Evolutionary conservation across 108 stramenopile genomes (phyloP), one percentile per base, ranked within the genome.

Genomic region (Nitzschia palea): DNA sequence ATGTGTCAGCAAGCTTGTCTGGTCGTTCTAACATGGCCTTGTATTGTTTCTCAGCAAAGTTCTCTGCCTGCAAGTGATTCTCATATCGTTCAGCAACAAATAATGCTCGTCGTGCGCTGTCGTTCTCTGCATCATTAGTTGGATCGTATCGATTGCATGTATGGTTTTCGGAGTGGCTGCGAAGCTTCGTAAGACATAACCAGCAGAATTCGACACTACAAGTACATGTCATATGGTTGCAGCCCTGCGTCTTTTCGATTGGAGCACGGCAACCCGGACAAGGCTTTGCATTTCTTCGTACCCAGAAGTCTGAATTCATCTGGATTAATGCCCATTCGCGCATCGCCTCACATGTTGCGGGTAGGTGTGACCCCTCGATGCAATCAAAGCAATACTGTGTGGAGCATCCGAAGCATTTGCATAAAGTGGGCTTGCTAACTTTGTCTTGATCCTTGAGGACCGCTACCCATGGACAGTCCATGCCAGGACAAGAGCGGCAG

Each of bases 181-280:
- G 2, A 23, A 73, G 31, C 28, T 40, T 12, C 14, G 36, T 58
- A 18, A 73, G 63, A 32, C 75, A 76, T n/a, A 76, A 42, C 75
- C 75, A 76, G 36, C 75, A 76, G 35, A 76, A 76, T 20, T 65
- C 45, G 18, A 54, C 26, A 14, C 64, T 18, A 32, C 75, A 76
- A 8, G 52, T 25, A 23, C 75, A 84, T 20, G 58, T 40, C 77
- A 84, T 80, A 58, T 84, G 83, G 50, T 84, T 84, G 69, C 83
- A 84, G 17, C 83, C 83, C 27, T 70, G 42, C 44, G 75, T 84
- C 64, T 84, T 84, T 55, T 84, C 83, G 17, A 84, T 80, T 17
- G 76, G 79, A 22, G 77, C 60, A 35, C 42, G 23, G 62, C 83
- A 84, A 12, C 59, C 55, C 1, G 83, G 83, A 55, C 83, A 84